phyloP scores from a whole-genome alignment of 2,329 filamentous ascomycete genomes.

The Phoma sp. region DNA sequence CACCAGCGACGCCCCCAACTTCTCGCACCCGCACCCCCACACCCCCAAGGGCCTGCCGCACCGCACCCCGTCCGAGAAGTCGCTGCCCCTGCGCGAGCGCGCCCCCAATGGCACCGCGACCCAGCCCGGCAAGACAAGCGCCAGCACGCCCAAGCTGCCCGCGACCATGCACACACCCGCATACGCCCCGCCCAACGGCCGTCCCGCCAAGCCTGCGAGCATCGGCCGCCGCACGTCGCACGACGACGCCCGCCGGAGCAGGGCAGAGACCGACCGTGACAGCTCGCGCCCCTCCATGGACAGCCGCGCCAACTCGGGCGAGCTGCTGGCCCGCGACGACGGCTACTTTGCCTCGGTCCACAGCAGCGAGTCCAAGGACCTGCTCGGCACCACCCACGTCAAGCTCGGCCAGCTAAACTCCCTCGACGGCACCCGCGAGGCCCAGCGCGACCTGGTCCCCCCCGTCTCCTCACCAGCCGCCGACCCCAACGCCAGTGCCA shows the following conservation, averaged over 20 bases:
- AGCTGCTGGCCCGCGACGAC: slow-evolving; percentile 49
- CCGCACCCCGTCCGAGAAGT: slow-evolving; percentile 37
- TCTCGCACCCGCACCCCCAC: slow-evolving; percentile 34
- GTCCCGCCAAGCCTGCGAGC: slow-evolving; percentile 40
- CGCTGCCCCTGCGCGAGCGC: slow-evolving; percentile 25
- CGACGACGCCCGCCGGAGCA: slow-evolving; percentile 32
- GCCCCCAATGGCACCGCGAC: slow-evolving; percentile 34
- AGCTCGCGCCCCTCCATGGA: slow-evolving; percentile 32
- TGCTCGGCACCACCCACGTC: slow-evolving; percentile 46
- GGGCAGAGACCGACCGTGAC: slow-evolving; percentile 22
- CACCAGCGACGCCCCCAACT: slow-evolving; percentile 15
- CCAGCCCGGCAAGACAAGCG: slow-evolving; percentile 37
- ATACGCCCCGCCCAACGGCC: slow-evolving; percentile 45
- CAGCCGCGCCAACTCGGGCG: slow-evolving; percentile 33
- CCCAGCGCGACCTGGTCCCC: slow-evolving; percentile 37
- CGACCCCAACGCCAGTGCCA: slow-evolving; percentile 7
- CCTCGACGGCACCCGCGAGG: slow-evolving; percentile 36
- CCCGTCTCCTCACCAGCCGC: slow-evolving; percentile 26
- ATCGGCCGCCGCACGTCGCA: slow-evolving; percentile 42
- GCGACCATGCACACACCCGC: slow-evolving; percentile 18
- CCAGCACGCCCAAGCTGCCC: slow-evolving; percentile 40
- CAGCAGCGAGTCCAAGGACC: slow-evolving; percentile 44
- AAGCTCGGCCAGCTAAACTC: slow-evolving; percentile 41
- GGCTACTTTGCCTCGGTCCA: slow-evolving; percentile 54
- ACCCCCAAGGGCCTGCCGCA: slow-evolving; percentile 40